Evolutionary conservation across 2,329 filamentous ascomycete genomes (phyloP).

Genomic region (Plectosphaerella sp.): DNA sequence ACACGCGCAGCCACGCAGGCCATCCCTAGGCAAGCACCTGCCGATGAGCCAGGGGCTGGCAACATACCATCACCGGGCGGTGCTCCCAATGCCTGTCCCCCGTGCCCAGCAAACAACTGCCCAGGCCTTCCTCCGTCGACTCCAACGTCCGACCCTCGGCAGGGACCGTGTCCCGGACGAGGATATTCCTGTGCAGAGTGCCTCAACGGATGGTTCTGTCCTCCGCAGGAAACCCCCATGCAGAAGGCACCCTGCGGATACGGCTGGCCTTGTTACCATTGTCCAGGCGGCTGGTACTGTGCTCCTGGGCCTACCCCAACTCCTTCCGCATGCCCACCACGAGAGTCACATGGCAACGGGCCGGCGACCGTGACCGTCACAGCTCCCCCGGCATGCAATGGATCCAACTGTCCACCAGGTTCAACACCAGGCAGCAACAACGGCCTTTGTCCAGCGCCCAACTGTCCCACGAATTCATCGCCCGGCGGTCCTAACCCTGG

Average conservation of each 20-base stretch:
- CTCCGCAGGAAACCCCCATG: constrained; percentile 23
- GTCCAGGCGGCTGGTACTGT: constrained; percentile 22
- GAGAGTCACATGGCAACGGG: too few species aligned
- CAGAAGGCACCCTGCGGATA: constrained; percentile 20
- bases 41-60: neutral
- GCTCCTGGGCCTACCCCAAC: constrained; percentile 5
- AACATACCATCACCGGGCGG: neutral
- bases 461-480: too few species aligned
- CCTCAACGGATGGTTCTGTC: constrained; percentile 24
- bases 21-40: neutral
- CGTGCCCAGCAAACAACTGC: constrained; percentile 7
- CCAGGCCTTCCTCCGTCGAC: neutral
- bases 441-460: too few species aligned
- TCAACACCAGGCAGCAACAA: too few species aligned
- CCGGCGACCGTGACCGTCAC: too few species aligned
- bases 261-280: constrained; percentile 26
- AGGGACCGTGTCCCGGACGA: constrained; percentile 16
- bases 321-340: neutral
- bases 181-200: constrained; percentile 23
- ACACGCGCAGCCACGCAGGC: neutral
- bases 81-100: constrained; percentile 8
- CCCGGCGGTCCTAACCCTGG: too few species aligned
- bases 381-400: too few species aligned
- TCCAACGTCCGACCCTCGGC: neutral
- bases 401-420: too few species aligned